Base-by-base conservation (phyloP, 768 basidiomycete genomes). In the Leucocoprinus leucothites region DNA sequence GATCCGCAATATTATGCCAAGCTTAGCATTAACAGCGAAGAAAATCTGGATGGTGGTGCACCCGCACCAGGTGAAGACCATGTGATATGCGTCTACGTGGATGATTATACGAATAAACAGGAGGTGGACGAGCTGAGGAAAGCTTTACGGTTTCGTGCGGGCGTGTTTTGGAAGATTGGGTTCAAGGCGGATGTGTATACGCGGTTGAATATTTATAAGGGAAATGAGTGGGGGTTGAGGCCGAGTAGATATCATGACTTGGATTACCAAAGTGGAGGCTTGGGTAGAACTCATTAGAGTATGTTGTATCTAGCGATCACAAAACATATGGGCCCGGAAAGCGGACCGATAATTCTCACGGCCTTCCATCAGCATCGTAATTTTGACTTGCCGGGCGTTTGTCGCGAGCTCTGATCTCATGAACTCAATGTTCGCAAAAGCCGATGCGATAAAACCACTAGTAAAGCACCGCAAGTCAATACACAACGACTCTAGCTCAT, bases 371-470 rank as follows among this genome's bases (percentile, higher is more conserved):
- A 31, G 6, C 31, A 31, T 31, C 11, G 31, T 31, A 31, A 31
- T 31, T 31, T 31, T 31, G 31, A 31, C 5, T n/a, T n/a, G n/a
- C 31, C 11, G 31, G 11, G 31, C 31, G 31, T 11, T 11, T 31
- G 31, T 11, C 31, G 31, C 5, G 11, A 5, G 11, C 31, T 11
- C 31, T 31, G 14, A 26, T 48, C 25, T 49, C 40, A 90, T 91
- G 88, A 88, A 91, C 63, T 71, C 85, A 9, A 78, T 93, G 11
- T 76, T 92, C 57, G 82, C 88, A 16, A 84, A 84, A 61, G 88
- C 86, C 44, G 74, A 88, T 57, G 78, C 84, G 8, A 69, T 85
- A 38, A 68, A 71, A 55, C 77, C 84, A 35, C 49, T 77, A 69
- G 74, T 46, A 79, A 80, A 65, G 43, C 56, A 19, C 56, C 58